A percentile compares a stretch with the other conserved stretches of the same genome.
These are phyloP conservation scores for Trifolium subterraneum DNA, from an alignment of 306 rosid genomes.

Conservation along the genomic window DNA sequence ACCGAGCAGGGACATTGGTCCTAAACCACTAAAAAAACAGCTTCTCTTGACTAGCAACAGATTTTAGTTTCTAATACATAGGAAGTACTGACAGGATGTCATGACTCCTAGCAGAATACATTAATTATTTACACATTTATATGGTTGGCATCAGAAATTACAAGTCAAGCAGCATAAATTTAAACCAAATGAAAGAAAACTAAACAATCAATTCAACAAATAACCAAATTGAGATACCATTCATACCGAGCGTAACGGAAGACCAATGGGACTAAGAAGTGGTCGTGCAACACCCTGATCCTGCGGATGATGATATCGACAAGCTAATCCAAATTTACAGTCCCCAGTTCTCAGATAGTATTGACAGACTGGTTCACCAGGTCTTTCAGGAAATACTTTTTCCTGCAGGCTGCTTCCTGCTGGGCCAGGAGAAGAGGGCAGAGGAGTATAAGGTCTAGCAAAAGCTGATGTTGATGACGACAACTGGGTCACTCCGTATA, in stretches of 20 bases:
- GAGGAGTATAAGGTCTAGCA: conserved; percentile 67
- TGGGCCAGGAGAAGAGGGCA: conserved; percentile 59
- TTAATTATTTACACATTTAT: neutral
- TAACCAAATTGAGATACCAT: conserved; percentile 5
- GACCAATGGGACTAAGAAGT: conserved; percentile 76
- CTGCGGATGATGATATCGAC: conserved; percentile 86
- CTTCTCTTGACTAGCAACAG: conserved; percentile 11
- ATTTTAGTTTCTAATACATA: conserved; percentile 16
- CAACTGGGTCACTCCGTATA: conserved; percentile 78
- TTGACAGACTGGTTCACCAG: conserved; percentile 84
- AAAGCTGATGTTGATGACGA: conserved; percentile 70
- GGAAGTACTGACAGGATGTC: neutral
- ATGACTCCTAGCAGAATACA: conserved; percentile 11
- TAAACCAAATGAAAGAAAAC: neutral
- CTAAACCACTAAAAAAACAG: conserved; percentile 17
- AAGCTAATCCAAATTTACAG: conserved; percentile 79
- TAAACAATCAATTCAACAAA: conserved; percentile 4
- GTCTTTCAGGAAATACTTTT: conserved; percentile 77
- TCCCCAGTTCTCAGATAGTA: conserved; percentile 86
- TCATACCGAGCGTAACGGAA: conserved; percentile 85
- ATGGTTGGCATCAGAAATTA: conserved; percentile 30
- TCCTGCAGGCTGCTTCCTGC: conserved; percentile 62
- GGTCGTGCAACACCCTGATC: conserved; percentile 58
- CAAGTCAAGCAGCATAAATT: neutral
- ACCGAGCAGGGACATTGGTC: conserved; percentile 13